Percentiles rank a stretch among this genome's conserved stretches.
phyloP scores from a whole-genome alignment of 208 protist species.

The Lotmaria passim region DNA sequence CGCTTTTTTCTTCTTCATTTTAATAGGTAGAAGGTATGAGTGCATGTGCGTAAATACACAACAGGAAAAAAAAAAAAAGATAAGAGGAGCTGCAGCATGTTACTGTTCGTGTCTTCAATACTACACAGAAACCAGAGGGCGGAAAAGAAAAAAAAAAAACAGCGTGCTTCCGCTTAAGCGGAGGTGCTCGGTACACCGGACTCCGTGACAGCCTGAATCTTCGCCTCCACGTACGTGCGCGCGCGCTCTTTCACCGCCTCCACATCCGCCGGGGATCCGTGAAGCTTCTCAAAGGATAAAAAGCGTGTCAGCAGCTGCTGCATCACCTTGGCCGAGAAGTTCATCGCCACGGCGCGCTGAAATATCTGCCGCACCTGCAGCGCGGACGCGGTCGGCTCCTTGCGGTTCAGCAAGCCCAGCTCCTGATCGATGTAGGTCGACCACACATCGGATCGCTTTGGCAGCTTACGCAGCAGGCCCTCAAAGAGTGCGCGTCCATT shows the following conservation, averaged over 20 bases:
- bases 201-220: constrained; percentile 68
- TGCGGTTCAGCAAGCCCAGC: constrained; percentile 63
- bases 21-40: no score
- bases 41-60: no score
- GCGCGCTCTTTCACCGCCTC: constrained; percentile 95
- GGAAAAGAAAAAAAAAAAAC: background rate
- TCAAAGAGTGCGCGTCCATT: constrained; percentile 91
- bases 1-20: no score
- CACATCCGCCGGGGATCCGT: constrained; percentile 81
- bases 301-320: constrained; percentile 96
- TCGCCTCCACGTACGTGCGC: constrained; percentile 92
- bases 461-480: constrained; percentile 81
- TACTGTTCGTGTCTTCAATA: no score
- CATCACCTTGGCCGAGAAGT: constrained; percentile 87
- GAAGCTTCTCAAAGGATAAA: constrained; percentile 95
- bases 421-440: constrained; percentile 91
- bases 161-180: background rate
- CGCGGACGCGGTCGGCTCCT: constrained; percentile 45
- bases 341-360: constrained; percentile 82
- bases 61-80: no score
- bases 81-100: no score
- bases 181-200: constrained; percentile 22
- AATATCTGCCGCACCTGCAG: constrained; percentile 72
- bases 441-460: constrained; percentile 92
- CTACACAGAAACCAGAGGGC: background rate